A percentile compares a stretch with the other conserved stretches of the same genome.
Conservation (phyloP, 1,284 basidiomycete species). For the Takashimella tepidaria region DNA sequence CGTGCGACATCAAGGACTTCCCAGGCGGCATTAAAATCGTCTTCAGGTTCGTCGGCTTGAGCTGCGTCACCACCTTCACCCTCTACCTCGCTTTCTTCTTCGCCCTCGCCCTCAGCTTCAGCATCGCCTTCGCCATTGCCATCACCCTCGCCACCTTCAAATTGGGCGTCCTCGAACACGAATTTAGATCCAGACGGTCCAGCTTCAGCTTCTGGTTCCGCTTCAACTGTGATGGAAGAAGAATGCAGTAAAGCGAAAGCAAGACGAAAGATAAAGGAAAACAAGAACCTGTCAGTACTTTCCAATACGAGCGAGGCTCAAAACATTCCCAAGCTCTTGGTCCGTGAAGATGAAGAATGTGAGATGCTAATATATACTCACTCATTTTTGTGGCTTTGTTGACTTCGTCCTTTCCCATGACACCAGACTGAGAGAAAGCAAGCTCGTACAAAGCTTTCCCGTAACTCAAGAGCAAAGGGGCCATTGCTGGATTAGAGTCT, state of each 20-base stretch:
- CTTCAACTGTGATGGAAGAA: neutral
- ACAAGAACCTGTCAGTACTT: too few relatives aligned
- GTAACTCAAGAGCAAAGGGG: slow-evolving; percentile 77
- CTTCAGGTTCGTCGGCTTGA: slow-evolving; percentile 59
- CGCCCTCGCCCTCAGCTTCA: slow-evolving; percentile 13
- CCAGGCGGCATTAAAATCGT: slow-evolving; percentile 93
- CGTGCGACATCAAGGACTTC: slow-evolving; percentile 83
- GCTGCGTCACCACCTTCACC: slow-evolving; percentile 60
- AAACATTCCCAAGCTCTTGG: too few relatives aligned
- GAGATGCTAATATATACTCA: too few relatives aligned
- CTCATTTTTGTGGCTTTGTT: slow-evolving; percentile 57
- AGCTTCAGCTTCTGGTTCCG: neutral
- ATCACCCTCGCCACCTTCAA: slow-evolving; percentile 28
- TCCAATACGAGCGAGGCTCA: too few relatives aligned
- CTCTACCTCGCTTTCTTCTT: slow-evolving; percentile 48
- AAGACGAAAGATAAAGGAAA: too few relatives aligned
- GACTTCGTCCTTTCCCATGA: slow-evolving; percentile 69
- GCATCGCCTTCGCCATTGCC: slow-evolving; percentile 20
- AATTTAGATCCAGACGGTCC: slow-evolving; percentile 18
- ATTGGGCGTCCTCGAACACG: slow-evolving; percentile 34
- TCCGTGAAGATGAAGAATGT: too few relatives aligned
- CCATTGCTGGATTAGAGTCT: slow-evolving; percentile 69
- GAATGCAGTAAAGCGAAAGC: too few relatives aligned
- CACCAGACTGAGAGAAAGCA: slow-evolving; percentile 69
- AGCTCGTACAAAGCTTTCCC: slow-evolving; percentile 83